A percentile compares a stretch with the other conserved stretches of the same genome.
These are phyloP conservation scores for Hypomontagnella submonticulosa DNA, from an alignment of 495 filamentous ascomycete genomes.

Conservation along the genomic window DNA sequence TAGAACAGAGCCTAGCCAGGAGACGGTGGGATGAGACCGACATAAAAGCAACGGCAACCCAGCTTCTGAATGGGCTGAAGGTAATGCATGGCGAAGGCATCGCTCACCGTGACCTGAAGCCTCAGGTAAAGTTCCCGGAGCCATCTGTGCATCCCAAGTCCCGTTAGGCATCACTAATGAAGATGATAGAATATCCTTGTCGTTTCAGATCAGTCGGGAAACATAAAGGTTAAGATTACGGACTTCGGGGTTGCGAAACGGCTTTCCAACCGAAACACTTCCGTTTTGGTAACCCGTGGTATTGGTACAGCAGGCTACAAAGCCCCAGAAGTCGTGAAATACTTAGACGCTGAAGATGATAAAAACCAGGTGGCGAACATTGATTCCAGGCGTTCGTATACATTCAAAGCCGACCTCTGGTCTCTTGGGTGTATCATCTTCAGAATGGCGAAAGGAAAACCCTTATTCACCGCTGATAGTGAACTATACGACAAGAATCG, in stretches of 20 bases:
- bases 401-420: constrained; percentile 4
- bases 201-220: not conserved
- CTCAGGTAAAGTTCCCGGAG: not conserved
- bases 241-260: constrained; percentile 8
- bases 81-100: not conserved
- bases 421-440: constrained; percentile 2
- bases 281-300: not conserved
- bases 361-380: not conserved
- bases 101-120: constrained; percentile 13
- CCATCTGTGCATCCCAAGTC: not conserved
- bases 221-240: not conserved
- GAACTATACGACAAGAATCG: not conserved
- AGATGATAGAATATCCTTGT: constrained; percentile 5
- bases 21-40: not conserved
- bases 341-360: not conserved
- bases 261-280: not conserved
- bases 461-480: not conserved
- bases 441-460: not conserved
- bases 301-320: constrained; percentile 6
- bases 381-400: constrained; percentile 1
- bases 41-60: not conserved
- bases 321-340: not conserved
- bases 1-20: not conserved
- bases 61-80: not conserved
- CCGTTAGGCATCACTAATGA: not conserved